Percentiles rank a stretch among this genome's conserved stretches.
These are phyloP conservation scores for Tetracentron sinense DNA, from an alignment of 164 flowering plant species.

Conservation along the genomic window DNA sequence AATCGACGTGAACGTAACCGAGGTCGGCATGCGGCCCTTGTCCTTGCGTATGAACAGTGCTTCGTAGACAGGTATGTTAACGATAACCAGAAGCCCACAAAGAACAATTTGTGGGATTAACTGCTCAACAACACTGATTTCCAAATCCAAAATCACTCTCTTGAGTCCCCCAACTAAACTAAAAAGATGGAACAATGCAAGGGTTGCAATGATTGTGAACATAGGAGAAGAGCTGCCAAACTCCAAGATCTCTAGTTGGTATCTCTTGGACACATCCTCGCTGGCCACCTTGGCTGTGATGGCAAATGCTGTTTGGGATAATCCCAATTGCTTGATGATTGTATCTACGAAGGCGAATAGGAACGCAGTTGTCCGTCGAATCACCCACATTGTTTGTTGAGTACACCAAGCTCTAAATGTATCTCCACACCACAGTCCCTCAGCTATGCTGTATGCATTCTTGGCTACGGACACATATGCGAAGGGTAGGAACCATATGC, in stretches of 20 bases:
- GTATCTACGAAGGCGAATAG: constrained; percentile 21
- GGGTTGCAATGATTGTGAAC: constrained; percentile 27
- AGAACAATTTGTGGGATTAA: constrained; percentile 20
- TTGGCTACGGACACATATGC: constrained; percentile 17
- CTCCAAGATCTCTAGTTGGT: constrained; percentile 32
- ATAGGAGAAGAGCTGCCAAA: constrained; percentile 37
- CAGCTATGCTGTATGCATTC: constrained; percentile 12
- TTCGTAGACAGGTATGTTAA: constrained; percentile 27
- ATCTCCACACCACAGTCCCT: constrained; percentile 14
- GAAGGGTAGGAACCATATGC: constrained; percentile 30
- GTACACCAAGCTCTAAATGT: too few relatives aligned
- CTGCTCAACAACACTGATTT: constrained; percentile 5
- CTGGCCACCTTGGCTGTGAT: constrained; percentile 30
- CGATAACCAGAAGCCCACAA: constrained; percentile 19
- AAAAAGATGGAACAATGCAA: constrained; percentile 23
- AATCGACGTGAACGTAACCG: constrained; percentile 15
- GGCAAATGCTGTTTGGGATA: constrained; percentile 19
- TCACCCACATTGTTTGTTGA: constrained; percentile 18
- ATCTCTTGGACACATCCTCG: constrained; percentile 27
- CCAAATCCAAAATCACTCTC: constrained; percentile 13
- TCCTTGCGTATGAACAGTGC: constrained; percentile 33
- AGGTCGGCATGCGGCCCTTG: constrained; percentile 23
- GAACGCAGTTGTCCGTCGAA: constrained; percentile 23
- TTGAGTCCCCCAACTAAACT: constrained; percentile 14
- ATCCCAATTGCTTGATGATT: constrained; percentile 19